Evolutionary conservation across 108 stramenopile genomes (phyloP), one percentile per base, ranked within the genome.

Genomic region (Nitzschia putrida): DNA sequence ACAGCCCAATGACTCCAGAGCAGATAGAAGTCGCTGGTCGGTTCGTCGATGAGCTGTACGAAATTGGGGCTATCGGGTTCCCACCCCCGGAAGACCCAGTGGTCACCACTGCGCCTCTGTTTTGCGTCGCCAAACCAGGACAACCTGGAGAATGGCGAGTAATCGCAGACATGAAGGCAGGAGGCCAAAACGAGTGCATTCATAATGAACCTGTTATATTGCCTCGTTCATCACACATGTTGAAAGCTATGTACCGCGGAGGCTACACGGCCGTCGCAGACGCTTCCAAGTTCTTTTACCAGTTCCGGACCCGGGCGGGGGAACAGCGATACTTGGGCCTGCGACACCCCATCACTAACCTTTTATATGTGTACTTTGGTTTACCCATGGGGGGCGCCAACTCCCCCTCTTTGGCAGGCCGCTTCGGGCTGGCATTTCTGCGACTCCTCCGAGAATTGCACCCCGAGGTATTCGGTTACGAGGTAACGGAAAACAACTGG

Each of bases 21-120:
- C 53, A 54, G 23, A 7, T 40, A 8, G 13, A 13, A 21, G 18
- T 68, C 37, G 67, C 54, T 6, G 53, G 20, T 12, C 38, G 56
- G 40, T 68, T 68, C 20, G 67, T 68, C 3, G 67, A 68, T 40
- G 67, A 68, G 41, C 20, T 68, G 39, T 18, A 22, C 26, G 57
- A 25, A 16, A 21, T 54, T n/a, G 18, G 18, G 10, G 21, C 21
- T 18, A 54, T 54, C 10, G 53, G 10, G 16, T n/a, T n/a, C 18
- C 8, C 21, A 54, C 10, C 10, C 10, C 20, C 20, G 53, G 53
- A 54, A 9, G 13, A 22, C 16, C 20, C 16, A 8, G 18, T 18
- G 8, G 8, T n/a, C 8, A 21, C 53, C 10, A 54, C 8, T 54
- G 53, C 53, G 8, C 65, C 65, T 7, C 14, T 66, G 49, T 66